phyloP scores from a whole-genome alignment of 2,329 filamentous ascomycete genomes.

The Lanzia echinophila region DNA sequence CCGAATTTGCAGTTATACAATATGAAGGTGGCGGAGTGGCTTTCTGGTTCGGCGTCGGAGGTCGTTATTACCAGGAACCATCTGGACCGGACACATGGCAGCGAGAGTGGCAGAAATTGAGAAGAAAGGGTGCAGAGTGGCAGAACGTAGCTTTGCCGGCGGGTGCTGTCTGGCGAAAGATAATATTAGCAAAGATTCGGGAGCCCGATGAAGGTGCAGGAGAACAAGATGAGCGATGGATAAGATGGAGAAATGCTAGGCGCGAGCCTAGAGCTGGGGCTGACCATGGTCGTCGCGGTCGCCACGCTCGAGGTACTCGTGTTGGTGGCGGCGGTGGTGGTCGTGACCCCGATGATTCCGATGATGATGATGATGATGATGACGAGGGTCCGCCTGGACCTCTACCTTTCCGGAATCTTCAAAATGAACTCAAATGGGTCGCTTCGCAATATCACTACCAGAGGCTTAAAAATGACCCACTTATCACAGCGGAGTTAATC shows the following conservation, averaged over 20 bases:
- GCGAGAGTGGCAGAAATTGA: constrained; percentile 16
- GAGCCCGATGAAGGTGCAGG: constrained; percentile 5
- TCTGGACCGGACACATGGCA: constrained; percentile 2
- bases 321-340: background rate
- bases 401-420: constrained; percentile 1
- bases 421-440: constrained; percentile 8
- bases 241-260: constrained; percentile 3
- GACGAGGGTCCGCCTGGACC: constrained; percentile 6
- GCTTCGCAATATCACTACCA: constrained; percentile 2
- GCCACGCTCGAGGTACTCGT: background rate
- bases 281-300: background rate
- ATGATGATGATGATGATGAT: background rate
- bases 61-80: constrained; percentile 14
- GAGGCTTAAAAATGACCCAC: background rate
- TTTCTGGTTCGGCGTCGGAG: constrained; percentile 25
- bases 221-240: constrained; percentile 4
- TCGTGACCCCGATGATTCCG: background rate
- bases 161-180: constrained; percentile 21
- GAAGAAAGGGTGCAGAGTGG: constrained; percentile 11
- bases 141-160: constrained; percentile 13
- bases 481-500: background rate
- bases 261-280: background rate
- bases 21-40: constrained; percentile 21
- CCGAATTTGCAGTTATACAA: constrained; percentile 26
- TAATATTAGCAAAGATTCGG: constrained; percentile 12